phyloP scores from a whole-genome alignment of 2,329 filamentous ascomycete genomes.

The Aspergillus texensis region DNA sequence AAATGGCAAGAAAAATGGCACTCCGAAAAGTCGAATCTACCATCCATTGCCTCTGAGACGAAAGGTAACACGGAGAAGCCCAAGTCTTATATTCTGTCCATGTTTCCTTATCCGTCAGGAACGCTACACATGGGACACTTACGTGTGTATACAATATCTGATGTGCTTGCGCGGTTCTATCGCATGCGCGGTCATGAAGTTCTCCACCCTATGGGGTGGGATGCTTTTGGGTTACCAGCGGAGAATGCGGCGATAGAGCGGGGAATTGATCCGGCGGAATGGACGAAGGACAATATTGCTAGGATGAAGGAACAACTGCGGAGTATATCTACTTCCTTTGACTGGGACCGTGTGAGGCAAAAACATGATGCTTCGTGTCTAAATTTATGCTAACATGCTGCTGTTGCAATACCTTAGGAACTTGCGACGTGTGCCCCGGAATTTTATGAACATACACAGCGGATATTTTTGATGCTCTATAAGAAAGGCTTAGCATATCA shows the following conservation, averaged over 20 bases:
- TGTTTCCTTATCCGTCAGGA: constrained; percentile 93
- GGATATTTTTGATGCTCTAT: constrained; percentile 77
- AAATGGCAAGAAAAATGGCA: constrained; percentile 61
- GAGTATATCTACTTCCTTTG: constrained; percentile 78
- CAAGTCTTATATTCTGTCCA: constrained; percentile 74
- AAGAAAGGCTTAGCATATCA: constrained; percentile 79
- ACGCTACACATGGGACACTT: constrained; percentile 84
- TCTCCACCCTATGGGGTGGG: constrained; percentile 91
- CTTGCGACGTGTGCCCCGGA: constrained; percentile 79
- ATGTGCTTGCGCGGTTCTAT: constrained; percentile 77
- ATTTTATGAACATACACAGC: constrained; percentile 90
- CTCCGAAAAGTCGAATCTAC: constrained; percentile 15
- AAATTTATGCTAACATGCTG: constrained; percentile 14
- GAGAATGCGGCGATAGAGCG: constrained; percentile 89
- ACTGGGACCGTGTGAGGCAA: constrained; percentile 74
- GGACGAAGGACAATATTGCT: constrained; percentile 79
- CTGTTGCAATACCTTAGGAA: constrained; percentile 58
- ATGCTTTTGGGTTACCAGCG: constrained; percentile 86
- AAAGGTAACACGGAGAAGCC: constrained; percentile 27
- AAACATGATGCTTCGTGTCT: neutral
- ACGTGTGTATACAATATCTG: constrained; percentile 87
- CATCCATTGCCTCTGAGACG: neutral
- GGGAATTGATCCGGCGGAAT: constrained; percentile 73
- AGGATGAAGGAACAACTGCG: constrained; percentile 83
- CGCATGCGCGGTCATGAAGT: constrained; percentile 74